These are phyloP conservation scores for Phytophthora ohioensis DNA, from an alignment of 352 stramenopile species.

Conservation along the genomic window DNA sequence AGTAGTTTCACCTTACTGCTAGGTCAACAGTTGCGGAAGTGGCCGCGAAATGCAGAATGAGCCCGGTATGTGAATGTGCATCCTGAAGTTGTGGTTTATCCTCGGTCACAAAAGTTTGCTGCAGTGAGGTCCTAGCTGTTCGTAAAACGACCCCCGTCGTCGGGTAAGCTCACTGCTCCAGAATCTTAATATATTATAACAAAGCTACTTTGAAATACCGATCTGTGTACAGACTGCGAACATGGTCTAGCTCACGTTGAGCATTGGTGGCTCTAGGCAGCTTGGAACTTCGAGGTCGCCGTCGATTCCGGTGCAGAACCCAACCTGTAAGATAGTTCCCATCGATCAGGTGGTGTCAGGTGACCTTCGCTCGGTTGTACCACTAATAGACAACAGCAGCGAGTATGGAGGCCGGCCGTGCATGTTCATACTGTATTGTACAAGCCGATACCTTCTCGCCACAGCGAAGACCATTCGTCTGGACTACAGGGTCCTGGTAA, in stretches of 20 bases:
- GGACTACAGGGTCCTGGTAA: not conserved
- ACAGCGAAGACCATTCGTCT: not conserved
- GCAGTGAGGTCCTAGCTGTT: not conserved
- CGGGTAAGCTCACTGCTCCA: not conserved
- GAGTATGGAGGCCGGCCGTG: not conserved
- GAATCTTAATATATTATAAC: constrained; percentile 1
- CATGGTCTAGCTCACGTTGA: not conserved
- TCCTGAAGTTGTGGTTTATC: not conserved
- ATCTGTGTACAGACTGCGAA: not conserved
- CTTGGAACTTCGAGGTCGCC: constrained; percentile 1
- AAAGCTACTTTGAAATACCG: constrained; percentile 12
- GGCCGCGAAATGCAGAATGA: constrained; percentile 9
- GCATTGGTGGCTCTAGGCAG: not conserved
- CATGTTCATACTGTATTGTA: not conserved
- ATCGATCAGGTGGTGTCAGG: constrained; percentile 6
- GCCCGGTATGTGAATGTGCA: not conserved
- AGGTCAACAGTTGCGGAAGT: not conserved
- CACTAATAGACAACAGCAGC: constrained; percentile 1
- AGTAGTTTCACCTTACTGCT: too few species aligned
- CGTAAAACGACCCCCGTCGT: constrained; percentile 12
- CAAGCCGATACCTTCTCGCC: not conserved
- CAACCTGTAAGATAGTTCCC: constrained; percentile 19
- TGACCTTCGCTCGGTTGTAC: constrained; percentile 12
- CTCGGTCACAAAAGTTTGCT: constrained; percentile 12
- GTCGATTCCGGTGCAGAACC: constrained; percentile 22